Conservation (phyloP, 2,329 filamentous ascomycete species). For the Tolypocladium sp. region DNA sequence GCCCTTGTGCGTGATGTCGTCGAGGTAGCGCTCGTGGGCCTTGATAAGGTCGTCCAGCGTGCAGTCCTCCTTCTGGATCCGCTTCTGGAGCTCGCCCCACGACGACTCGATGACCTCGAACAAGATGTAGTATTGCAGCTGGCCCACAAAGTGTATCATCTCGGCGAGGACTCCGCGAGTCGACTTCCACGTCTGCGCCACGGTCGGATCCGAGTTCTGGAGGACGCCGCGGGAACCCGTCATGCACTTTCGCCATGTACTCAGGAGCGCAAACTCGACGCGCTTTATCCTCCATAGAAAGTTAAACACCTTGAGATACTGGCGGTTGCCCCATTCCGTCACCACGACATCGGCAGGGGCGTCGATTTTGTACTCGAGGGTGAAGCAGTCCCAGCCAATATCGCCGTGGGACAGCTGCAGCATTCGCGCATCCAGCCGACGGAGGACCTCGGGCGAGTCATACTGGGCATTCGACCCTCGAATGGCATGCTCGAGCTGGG, state of each 20-base stretch:
- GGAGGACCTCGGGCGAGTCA: conserved; percentile 83
- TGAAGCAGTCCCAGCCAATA: conserved; percentile 99
- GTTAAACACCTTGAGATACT: conserved; percentile 98
- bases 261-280: conserved; percentile 86
- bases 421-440: conserved; percentile 94
- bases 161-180: conserved; percentile 85
- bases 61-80: conserved; percentile 73
- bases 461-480: conserved; percentile 95
- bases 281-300: conserved; percentile 98
- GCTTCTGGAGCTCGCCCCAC: conserved; percentile 82
- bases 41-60: conserved; percentile 93
- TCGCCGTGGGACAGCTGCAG: conserved; percentile 92
- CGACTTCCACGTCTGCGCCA: conserved; percentile 78
- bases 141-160: conserved; percentile 97
- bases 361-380: conserved; percentile 96
- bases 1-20: conserved; percentile 91
- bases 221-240: conserved; percentile 90
- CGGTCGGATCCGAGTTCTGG: conserved; percentile 57
- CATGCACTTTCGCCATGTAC: conserved; percentile 92
- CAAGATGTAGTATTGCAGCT: conserved; percentile 96
- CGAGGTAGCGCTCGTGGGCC: conserved; percentile 84
- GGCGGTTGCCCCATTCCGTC: conserved; percentile 87
- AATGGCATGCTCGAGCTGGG: conserved; percentile 96
- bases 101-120: conserved; percentile 97
- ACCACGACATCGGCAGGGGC: conserved; percentile 95